Conservation (phyloP, 169 alveolate species). For the Plasmodium cynomolgi region DNA sequence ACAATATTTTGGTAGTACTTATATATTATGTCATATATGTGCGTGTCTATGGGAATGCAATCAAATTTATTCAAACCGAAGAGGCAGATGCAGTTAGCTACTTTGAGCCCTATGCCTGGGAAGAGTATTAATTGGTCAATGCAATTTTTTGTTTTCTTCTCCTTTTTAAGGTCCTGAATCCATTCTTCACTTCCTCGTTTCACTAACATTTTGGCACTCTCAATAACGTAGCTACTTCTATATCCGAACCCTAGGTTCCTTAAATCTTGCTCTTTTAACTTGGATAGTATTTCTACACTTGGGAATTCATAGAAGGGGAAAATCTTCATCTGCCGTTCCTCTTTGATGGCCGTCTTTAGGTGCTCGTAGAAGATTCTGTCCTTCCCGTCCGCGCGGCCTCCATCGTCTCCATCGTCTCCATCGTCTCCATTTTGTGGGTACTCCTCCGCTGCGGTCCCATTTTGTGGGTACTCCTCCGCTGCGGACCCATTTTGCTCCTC, state of each 20-base stretch:
- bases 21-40: slow-evolving; percentile 80
- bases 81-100: slow-evolving; percentile 92
- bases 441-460: not conserved
- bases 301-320: slow-evolving; percentile 80
- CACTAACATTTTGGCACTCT: slow-evolving; percentile 72
- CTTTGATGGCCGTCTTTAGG: slow-evolving; percentile 26
- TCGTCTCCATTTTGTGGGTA: not conserved
- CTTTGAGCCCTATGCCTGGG: slow-evolving; percentile 94
- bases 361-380: slow-evolving; percentile 52
- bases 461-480: not conserved
- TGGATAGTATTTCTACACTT: slow-evolving; percentile 56
- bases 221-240: slow-evolving; percentile 77
- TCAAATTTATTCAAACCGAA: slow-evolving; percentile 87
- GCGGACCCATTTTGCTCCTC: not conserved
- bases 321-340: slow-evolving; percentile 24
- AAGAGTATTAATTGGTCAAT: slow-evolving; percentile 56
- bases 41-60: slow-evolving; percentile 94
- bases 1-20: slow-evolving; percentile 48
- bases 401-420: not conserved
- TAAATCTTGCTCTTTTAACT: slow-evolving; percentile 61
- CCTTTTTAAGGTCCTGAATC: slow-evolving; percentile 67
- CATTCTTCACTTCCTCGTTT: slow-evolving; percentile 73
- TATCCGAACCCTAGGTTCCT: slow-evolving; percentile 79
- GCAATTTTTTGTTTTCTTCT: slow-evolving; percentile 38
- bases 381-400: not conserved